Conservation (phyloP, 2,329 filamentous ascomycete species). For the Colletotrichum lindemuthianum region DNA sequence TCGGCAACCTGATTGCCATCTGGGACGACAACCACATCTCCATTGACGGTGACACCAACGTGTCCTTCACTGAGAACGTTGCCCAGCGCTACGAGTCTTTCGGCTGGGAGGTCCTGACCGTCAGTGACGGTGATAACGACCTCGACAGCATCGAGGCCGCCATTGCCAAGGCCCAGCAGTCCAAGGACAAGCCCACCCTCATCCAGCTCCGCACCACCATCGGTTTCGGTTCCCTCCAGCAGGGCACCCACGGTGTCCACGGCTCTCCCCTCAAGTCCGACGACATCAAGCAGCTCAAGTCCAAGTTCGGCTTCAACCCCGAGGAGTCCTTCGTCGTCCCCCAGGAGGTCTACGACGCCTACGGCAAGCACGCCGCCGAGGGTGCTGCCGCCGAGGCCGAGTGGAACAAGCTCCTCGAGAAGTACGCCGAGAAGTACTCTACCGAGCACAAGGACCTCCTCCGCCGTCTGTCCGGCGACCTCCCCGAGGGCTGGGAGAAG, state of each 20-base stretch:
- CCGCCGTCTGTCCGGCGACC: constrained; percentile 82
- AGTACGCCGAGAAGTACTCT: constrained; percentile 83
- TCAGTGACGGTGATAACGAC: constrained; percentile 89
- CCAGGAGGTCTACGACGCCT: constrained; percentile 92
- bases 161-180: constrained; percentile 83
- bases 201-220: constrained; percentile 99
- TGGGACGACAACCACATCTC: constrained; percentile 99
- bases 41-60: constrained; percentile 93
- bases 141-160: constrained; percentile 88
- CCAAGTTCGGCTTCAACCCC: constrained; percentile 95
- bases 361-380: constrained; percentile 84
- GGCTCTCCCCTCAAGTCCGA: constrained; percentile 95
- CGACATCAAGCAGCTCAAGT: constrained; percentile 92
- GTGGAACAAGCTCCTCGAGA: constrained; percentile 93
- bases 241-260: constrained; percentile 96
- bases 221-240: constrained; percentile 90
- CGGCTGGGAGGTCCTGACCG: constrained; percentile 90
- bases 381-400: constrained; percentile 91
- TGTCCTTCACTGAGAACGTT: constrained; percentile 97
- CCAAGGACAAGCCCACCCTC: constrained; percentile 95
- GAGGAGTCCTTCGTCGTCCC: constrained; percentile 92
- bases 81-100: constrained; percentile 94
- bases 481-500: constrained; percentile 98
- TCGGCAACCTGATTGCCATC: constrained; percentile 96
- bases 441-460: constrained; percentile 81